These are phyloP conservation scores for Trichoderma asperellum DNA, from an alignment of 2,329 filamentous ascomycete genomes.

Conservation along the genomic window DNA sequence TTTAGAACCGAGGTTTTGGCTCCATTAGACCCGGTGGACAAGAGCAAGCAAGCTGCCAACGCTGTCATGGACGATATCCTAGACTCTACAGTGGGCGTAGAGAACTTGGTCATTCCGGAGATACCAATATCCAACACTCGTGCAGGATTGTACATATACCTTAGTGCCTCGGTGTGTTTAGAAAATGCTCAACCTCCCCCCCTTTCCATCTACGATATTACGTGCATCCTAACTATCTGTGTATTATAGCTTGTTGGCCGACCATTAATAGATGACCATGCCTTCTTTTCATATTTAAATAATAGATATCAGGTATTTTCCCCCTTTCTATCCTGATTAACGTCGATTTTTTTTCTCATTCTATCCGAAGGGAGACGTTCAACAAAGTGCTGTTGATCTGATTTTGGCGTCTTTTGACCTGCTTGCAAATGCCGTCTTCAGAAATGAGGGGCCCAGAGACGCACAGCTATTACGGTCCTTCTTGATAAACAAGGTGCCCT, in stretches of 20 bases:
- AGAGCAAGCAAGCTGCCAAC: slow-evolving; percentile 54
- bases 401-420: slow-evolving; percentile 89
- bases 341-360: neutral
- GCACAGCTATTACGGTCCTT: slow-evolving; percentile 84
- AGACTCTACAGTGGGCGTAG: slow-evolving; percentile 59
- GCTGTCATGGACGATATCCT: slow-evolving; percentile 60
- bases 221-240: slow-evolving; percentile 10
- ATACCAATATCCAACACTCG: slow-evolving; percentile 74
- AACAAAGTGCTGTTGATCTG: slow-evolving; percentile 77
- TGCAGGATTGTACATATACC: slow-evolving; percentile 81
- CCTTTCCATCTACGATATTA: neutral
- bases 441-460: slow-evolving; percentile 56
- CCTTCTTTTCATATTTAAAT: slow-evolving; percentile 78
- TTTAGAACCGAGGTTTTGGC: slow-evolving; percentile 62
- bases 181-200: neutral
- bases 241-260: slow-evolving; percentile 73
- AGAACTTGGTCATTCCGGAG: slow-evolving; percentile 62
- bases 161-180: slow-evolving; percentile 73
- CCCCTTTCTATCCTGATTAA: neutral
- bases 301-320: slow-evolving; percentile 76
- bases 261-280: slow-evolving; percentile 79
- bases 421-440: slow-evolving; percentile 82
- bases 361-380: slow-evolving; percentile 67
- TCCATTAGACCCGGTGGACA: slow-evolving; percentile 57
- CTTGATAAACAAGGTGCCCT: slow-evolving; percentile 69